Evolutionary conservation across 179 eudicot genomes (phyloP), one percentile per base, ranked within the genome.

Genomic region (Heliamphora pulchella): DNA sequence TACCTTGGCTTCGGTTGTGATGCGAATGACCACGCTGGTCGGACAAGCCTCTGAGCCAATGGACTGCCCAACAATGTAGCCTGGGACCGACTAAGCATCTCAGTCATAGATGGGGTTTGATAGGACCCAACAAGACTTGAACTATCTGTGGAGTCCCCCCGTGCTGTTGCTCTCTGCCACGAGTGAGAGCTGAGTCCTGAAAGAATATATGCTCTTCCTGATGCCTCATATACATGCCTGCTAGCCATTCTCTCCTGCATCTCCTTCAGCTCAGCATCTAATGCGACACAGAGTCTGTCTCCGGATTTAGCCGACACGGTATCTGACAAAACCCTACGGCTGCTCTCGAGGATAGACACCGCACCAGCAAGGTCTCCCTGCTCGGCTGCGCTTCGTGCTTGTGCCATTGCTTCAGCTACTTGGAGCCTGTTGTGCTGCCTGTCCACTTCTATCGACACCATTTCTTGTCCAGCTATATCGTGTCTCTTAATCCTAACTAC

Each of bases 121-220:
- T 94, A 92, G 0, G 93, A 79, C 72, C 85, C 90, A 20, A 88
- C 79, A 31, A 90, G 90, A 63, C 91, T 91, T 58, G 98, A 88
- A 73, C 90, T 81, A n/a, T 89, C 93, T 1, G 89, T 88, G 10
- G 95, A 92, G 81, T 89, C 93, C 0, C 98, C 98, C 72, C 98
- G 82, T n/a, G 93, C 88, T 0, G 98, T 94, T 64, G 98, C 98
- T 81, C 98, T 83, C 81, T 94, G 98, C 95, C 97, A 94, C 8
- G 97, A 94, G 81, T 94, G 98, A 47, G 98, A 94, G 88, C 98
- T 93, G 41, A 93, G 81, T n/a, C 98, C 98, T 1, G 98, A 94
- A 4, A 94, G 83, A 15, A 94, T 87, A 69, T 90, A 94, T 1
- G 98, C 98, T 75, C 98, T 86, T 57, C 98, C 98, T 0, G 98